A percentile compares a stretch with the other conserved stretches of the same genome.
These are phyloP conservation scores for Lichenothelia convexa DNA, from an alignment of 495 filamentous ascomycete species.

Conservation along the genomic window DNA sequence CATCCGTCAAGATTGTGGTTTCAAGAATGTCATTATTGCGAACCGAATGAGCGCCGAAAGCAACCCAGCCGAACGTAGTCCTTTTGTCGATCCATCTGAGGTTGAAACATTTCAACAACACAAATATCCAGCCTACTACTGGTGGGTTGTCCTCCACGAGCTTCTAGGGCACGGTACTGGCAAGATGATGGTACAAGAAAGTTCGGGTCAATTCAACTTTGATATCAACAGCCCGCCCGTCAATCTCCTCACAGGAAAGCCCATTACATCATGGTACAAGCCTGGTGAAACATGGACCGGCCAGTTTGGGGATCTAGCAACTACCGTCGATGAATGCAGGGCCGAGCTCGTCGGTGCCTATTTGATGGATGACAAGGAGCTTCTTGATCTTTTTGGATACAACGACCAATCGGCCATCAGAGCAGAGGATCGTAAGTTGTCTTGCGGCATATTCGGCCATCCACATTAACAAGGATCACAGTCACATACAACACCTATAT, in stretches of 20 bases:
- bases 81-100: conserved; percentile 23
- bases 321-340: conserved; percentile 31
- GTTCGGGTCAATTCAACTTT: conserved; percentile 27
- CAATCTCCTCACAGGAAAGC: conserved; percentile 24
- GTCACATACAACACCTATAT: conserved; percentile 29
- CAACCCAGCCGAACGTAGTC: conserved; percentile 15
- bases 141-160: conserved; percentile 27
- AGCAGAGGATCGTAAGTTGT: conserved; percentile 18
- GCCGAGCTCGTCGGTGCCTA: conserved; percentile 27
- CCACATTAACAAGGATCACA: no score
- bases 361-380: conserved; percentile 24
- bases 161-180: conserved; percentile 29
- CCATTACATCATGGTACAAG: conserved; percentile 28
- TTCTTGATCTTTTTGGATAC: conserved; percentile 26
- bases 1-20: conserved; percentile 27
- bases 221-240: conserved; percentile 24
- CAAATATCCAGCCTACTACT: conserved; percentile 24
- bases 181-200: conserved; percentile 14
- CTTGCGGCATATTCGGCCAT: no score
- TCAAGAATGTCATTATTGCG: conserved; percentile 31
- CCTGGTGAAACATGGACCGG: conserved; percentile 31
- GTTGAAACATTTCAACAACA: conserved; percentile 20
- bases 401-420: conserved; percentile 18
- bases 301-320: conserved; percentile 26
- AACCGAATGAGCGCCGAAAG: conserved; percentile 27